Conservation (phyloP, 2,329 filamentous ascomycete genomes). For the Coniochaeta sp. region DNA sequence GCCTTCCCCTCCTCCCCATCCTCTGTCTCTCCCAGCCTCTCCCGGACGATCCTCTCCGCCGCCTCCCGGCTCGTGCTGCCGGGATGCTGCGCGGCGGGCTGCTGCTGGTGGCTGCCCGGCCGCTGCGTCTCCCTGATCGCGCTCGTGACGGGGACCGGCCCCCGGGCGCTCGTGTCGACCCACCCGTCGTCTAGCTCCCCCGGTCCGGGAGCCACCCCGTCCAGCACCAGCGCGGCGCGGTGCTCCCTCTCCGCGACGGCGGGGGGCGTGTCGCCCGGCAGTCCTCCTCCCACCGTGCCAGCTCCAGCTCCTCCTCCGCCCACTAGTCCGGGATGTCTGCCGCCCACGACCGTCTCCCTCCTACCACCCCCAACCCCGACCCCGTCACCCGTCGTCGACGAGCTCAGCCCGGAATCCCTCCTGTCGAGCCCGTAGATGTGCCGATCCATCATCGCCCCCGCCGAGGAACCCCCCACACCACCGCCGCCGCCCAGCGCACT, state of each 20-base stretch:
- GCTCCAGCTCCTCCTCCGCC: no score
- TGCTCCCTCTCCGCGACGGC: constrained; percentile 42
- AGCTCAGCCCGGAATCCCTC: constrained; percentile 44
- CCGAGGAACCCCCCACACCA: constrained; percentile 22
- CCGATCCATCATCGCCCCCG: constrained; percentile 13
- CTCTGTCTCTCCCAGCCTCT: constrained; percentile 45
- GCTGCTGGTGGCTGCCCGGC: constrained; percentile 20
- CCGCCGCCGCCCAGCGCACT: no score
- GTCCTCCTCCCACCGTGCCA: constrained; percentile 14
- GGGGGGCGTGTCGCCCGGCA: constrained; percentile 32
- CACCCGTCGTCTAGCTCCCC: constrained; percentile 40
- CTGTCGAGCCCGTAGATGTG: constrained; percentile 38
- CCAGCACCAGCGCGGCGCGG: constrained; percentile 57
- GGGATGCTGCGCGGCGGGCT: constrained; percentile 13
- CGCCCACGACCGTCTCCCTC: constrained; percentile 18
- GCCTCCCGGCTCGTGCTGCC: constrained; percentile 35
- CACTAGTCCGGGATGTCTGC: constrained; percentile 6
- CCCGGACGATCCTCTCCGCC: constrained; percentile 58
- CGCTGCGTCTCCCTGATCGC: constrained; percentile 27
- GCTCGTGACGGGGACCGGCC: constrained; percentile 43
- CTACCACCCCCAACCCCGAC: background rate
- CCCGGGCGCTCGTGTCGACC: constrained; percentile 57
- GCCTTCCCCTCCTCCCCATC: constrained; percentile 26
- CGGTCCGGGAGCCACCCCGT: constrained; percentile 50
- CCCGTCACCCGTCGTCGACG: constrained; percentile 20